Conservation (phyloP, 176 grass and related monocot genomes). For the Zoysia pacifica region DNA sequence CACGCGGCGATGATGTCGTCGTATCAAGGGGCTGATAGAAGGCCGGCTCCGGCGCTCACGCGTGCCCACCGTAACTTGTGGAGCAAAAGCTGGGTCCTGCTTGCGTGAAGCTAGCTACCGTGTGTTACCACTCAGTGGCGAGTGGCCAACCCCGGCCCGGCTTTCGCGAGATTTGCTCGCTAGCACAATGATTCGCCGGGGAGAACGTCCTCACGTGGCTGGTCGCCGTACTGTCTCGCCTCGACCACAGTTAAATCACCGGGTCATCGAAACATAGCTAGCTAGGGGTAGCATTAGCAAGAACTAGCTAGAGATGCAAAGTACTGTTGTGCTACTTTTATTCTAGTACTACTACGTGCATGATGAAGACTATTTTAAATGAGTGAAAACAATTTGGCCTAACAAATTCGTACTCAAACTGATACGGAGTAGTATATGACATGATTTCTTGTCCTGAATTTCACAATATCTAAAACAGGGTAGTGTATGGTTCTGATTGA, state of each 20-base stretch:
- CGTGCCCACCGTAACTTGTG: constrained; percentile 56
- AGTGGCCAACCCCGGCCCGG: background rate
- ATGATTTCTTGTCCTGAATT: too few species aligned
- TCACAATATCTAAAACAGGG: too few species aligned
- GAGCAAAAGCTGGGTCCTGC: constrained; percentile 60
- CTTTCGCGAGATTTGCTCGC: constrained; percentile 44
- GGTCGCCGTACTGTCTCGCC: constrained; percentile 30
- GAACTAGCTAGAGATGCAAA: too few species aligned
- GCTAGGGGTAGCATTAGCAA: too few species aligned
- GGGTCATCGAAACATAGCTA: background rate
- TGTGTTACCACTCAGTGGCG: constrained; percentile 36
- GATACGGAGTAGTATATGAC: too few species aligned
- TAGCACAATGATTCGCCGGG: constrained; percentile 55
- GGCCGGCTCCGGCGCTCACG: constrained; percentile 6
- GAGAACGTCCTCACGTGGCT: constrained; percentile 37
- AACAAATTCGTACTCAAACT: too few species aligned
- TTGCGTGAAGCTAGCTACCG: background rate
- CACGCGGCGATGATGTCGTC: background rate
- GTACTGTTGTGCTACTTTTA: too few species aligned
- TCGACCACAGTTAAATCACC: constrained; percentile 19
- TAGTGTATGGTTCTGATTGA: too few species aligned
- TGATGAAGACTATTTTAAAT: too few species aligned
- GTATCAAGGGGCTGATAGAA: background rate
- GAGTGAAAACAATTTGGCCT: too few species aligned
- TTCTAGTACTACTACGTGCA: too few species aligned